phyloP scores from a whole-genome alignment of 305 asterid species.

The Lippia alba region DNA sequence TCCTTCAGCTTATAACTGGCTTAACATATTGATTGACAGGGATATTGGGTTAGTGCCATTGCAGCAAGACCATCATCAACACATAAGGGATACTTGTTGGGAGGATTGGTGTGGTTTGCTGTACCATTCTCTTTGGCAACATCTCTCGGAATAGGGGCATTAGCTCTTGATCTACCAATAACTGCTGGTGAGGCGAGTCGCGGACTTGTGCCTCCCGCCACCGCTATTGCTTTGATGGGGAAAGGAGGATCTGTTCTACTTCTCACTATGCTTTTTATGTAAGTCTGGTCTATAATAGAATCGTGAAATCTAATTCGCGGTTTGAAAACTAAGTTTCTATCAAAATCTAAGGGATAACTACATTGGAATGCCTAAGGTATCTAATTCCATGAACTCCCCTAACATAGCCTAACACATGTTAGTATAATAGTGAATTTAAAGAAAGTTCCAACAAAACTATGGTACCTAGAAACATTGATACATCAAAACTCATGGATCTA shows the following conservation, averaged over 20 bases:
- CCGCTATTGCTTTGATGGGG: slow-evolving; percentile 93
- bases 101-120: slow-evolving; percentile 96
- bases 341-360: no score
- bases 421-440: no score
- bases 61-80: slow-evolving; percentile 98
- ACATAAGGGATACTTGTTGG: slow-evolving; percentile 85
- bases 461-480: no score
- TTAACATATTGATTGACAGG: slow-evolving; percentile 40
- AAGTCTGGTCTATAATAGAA: slow-evolving; percentile 26
- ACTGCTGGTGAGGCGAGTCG: slow-evolving; percentile 81
- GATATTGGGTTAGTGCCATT: slow-evolving; percentile 95
- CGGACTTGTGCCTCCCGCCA: slow-evolving; percentile 92
- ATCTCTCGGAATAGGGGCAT: slow-evolving; percentile 88
- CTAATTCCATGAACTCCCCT: no score
- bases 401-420: no score
- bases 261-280: slow-evolving; percentile 93
- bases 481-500: no score
- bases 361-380: no score
- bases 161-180: slow-evolving; percentile 87
- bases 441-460: no score
- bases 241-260: slow-evolving; percentile 91
- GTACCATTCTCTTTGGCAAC: slow-evolving; percentile 95
- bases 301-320: not conserved
- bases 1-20: not conserved
- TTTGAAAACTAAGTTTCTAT: no score